These are phyloP conservation scores for Cryoendolithus antarcticus DNA, from an alignment of 2,329 filamentous ascomycete species.

Conservation along the genomic window DNA sequence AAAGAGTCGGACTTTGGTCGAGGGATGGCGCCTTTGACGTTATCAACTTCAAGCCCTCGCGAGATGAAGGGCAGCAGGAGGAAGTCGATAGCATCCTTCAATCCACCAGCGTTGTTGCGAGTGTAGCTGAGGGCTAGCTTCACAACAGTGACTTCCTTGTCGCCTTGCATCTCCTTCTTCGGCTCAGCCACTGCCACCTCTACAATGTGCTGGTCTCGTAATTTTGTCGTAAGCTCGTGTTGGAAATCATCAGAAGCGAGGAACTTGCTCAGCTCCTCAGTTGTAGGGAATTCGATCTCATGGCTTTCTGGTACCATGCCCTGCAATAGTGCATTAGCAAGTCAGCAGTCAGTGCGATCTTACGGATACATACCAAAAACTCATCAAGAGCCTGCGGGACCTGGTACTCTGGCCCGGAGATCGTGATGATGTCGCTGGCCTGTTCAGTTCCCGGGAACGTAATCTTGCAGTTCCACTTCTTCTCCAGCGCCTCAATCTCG, in stretches of 20 bases:
- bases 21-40: conserved; percentile 87
- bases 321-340: conserved; percentile 25
- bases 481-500: conserved; percentile 89
- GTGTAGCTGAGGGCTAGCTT: conserved; percentile 55
- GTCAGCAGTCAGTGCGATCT: too few species aligned
- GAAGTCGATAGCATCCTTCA: conserved; percentile 94
- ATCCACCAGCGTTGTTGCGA: conserved; percentile 87
- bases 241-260: conserved; percentile 72
- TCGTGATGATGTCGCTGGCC: conserved; percentile 88
- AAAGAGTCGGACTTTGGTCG: conserved; percentile 97
- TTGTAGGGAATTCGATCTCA: conserved; percentile 72
- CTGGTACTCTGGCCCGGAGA: conserved; percentile 95
- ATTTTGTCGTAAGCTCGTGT: conserved; percentile 66
- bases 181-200: conserved; percentile 59
- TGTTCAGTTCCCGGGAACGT: conserved; percentile 95
- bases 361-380: conserved; percentile 52
- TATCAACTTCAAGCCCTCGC: conserved; percentile 73
- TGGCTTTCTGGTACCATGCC: conserved; percentile 97
- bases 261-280: conserved; percentile 64
- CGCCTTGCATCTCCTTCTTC: conserved; percentile 30
- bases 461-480: conserved; percentile 99
- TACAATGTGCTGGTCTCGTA: conserved; percentile 86
- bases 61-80: conserved; percentile 75
- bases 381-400: conserved; percentile 94
- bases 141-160: conserved; percentile 30